Conservation (phyloP, 371 early-diverging fungal genomes). For the Nosema muscidifuracis region DNA sequence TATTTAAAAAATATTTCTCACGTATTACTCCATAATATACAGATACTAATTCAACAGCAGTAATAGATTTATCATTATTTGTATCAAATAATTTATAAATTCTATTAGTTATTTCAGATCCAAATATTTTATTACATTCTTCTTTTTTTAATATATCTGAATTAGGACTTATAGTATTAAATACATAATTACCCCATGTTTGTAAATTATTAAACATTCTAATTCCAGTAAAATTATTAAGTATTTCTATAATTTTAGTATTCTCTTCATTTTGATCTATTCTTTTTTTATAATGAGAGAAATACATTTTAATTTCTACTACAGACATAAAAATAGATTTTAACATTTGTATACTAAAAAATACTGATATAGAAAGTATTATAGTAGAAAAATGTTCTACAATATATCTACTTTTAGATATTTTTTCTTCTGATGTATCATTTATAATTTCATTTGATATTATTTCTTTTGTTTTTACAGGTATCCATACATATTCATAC, state of each 20-base stretch:
- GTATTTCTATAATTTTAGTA: conserved; percentile 17
- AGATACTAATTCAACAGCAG: conserved; percentile 21
- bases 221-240: conserved; percentile 31
- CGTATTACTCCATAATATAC: conserved; percentile 34
- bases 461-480: background rate
- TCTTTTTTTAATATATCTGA: conserved; percentile 10
- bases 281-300: conserved; percentile 33
- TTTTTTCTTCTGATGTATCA: background rate
- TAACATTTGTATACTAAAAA: conserved; percentile 14
- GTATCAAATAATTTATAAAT: conserved; percentile 30
- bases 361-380: conserved; percentile 10
- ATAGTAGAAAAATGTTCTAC: conserved; percentile 13
- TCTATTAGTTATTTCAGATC: conserved; percentile 17
- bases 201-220: conserved; percentile 3
- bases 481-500: background rate
- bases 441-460: background rate
- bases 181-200: conserved; percentile 27
- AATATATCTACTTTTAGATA: background rate
- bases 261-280: conserved; percentile 39
- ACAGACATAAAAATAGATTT: conserved; percentile 27
- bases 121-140: conserved; percentile 19
- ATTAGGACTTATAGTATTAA: conserved; percentile 9
- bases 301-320: conserved; percentile 44
- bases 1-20: conserved; percentile 35
- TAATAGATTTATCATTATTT: conserved; percentile 17